Conservation (phyloP, 2,329 filamentous ascomycete species). For the Colletotrichum tropicicola region DNA sequence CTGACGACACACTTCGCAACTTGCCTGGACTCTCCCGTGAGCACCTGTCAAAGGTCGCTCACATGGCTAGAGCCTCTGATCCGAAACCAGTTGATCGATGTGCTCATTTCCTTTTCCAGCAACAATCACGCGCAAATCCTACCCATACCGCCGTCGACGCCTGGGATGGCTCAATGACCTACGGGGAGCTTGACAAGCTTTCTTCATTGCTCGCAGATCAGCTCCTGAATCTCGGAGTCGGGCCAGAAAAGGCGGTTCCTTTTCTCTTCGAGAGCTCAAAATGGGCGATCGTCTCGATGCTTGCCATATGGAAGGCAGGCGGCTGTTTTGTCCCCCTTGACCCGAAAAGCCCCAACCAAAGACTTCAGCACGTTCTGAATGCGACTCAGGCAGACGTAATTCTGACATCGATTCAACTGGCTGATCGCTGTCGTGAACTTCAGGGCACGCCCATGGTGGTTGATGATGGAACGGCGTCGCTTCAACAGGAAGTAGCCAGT, state of each 20-base stretch:
- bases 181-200: conserved; percentile 29
- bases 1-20: background rate
- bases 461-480: background rate
- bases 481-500: too few relatives aligned
- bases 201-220: conserved; percentile 28
- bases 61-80: background rate
- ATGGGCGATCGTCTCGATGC: conserved; percentile 17
- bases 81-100: background rate
- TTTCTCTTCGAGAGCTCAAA: conserved; percentile 16
- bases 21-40: background rate
- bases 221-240: conserved; percentile 29
- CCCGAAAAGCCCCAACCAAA: conserved; percentile 5
- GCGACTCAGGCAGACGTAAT: background rate
- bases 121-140: background rate
- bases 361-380: conserved; percentile 6
- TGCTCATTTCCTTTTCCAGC: conserved; percentile 1
- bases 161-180: conserved; percentile 24
- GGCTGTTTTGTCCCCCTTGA: conserved; percentile 19
- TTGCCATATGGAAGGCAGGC: conserved; percentile 20
- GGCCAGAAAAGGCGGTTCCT: conserved; percentile 24
- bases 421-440: background rate
- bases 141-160: background rate
- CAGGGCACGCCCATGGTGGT: background rate
- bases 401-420: background rate
- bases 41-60: background rate